Percentiles rank a stretch among this genome's conserved stretches.
phyloP scores from a whole-genome alignment of 179 eudicot species.

The Beta macrorhiza region DNA sequence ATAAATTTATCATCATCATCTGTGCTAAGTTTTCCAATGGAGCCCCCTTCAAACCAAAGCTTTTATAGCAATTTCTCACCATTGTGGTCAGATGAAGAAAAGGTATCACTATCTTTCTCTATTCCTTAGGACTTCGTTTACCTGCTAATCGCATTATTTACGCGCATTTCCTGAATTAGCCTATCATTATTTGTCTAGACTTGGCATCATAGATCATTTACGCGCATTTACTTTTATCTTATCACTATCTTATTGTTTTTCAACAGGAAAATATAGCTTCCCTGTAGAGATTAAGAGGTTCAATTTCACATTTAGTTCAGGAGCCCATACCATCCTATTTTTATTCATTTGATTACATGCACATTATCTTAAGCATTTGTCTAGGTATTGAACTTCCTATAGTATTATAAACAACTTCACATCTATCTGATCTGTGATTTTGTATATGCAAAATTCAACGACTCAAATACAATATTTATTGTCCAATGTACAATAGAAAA shows the following conservation, averaged over 20 bases:
- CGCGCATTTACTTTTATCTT: neutral
- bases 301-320: neutral
- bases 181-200: neutral
- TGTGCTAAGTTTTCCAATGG: slow-evolving; percentile 44
- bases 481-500: no score
- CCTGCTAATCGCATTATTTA: neutral
- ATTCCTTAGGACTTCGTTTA: neutral
- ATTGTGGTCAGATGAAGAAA: slow-evolving; percentile 58
- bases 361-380: neutral
- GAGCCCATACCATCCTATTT: neutral
- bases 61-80: slow-evolving; percentile 37
- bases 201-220: neutral
- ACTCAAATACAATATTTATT: no score
- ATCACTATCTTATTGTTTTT: neutral
- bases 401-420: no score
- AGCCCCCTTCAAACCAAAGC: slow-evolving; percentile 97
- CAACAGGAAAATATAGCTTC: neutral
- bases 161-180: neutral
- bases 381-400: no score
- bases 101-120: slow-evolving; percentile 39
- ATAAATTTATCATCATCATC: slow-evolving; percentile 50
- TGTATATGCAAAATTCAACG: no score
- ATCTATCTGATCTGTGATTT: no score
- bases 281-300: no score
- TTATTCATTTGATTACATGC: neutral